Evolutionary conservation across 306 rosid genomes (phyloP), one percentile per base, ranked within the genome.

Genomic region (Dalbergia cultrata): DNA sequence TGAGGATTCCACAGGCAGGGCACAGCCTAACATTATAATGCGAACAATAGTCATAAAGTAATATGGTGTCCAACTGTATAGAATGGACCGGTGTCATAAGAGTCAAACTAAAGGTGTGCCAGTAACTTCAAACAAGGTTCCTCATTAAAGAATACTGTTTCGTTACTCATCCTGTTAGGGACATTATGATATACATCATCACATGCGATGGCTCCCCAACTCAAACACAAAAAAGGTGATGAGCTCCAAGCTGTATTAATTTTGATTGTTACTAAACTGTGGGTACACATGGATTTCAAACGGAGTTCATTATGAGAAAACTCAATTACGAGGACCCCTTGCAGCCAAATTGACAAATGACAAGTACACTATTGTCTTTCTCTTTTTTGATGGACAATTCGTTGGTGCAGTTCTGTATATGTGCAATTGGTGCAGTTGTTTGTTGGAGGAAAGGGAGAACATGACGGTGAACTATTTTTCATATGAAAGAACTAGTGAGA

Each of bases 231-330:
- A 16, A 34, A 14, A 33, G 33, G 11, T 16, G 14, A 34, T 17
- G 1, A 54, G 1, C 9, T 58, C 7, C 21, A 54, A 49, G 8
- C 43, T 70, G 44, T 49, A 7, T 1, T 3, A 18, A 54, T 67
- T 7, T 77, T 44, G n/a, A 44, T 43, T 10, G 21, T 52, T 3
- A 45, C 11, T 56, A 18, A 80, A 39, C 64, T 9, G 68, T 68
- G 76, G 31, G 82, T 66, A 14, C 39, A 39, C 74, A n/a, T 44
- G 26, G 72, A 72, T 80, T 80, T 72, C 72, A 37, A 76, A 19
- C 53, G 13, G 43, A 59, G 41, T 18, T 50, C 3, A 13, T 45
- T 4, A 59, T 18, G 9, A 17, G 1, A 34, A 3, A 6, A 14
- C 34, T 37, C 16, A 11, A 31, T 43, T 19, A 1, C 9, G 0